Conservation (phyloP, 441 rosid species). For the Viola pubescens region DNA sequence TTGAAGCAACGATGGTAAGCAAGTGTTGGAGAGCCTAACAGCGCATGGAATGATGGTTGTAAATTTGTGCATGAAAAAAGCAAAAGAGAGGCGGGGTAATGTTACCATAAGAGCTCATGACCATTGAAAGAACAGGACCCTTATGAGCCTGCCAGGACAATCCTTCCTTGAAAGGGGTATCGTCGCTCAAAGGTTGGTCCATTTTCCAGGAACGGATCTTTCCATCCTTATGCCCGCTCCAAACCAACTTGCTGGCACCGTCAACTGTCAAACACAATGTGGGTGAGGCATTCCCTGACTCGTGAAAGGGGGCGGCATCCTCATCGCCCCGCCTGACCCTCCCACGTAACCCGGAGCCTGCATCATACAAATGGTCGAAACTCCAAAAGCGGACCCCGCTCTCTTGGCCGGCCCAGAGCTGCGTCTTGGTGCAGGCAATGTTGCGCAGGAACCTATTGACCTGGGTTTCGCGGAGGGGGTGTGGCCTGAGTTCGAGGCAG, state of each 20-base stretch:
- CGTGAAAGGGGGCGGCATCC: slow-evolving; percentile 96
- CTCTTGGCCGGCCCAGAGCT: slow-evolving; percentile 98
- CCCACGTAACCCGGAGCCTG: slow-evolving; percentile 57
- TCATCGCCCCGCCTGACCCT: slow-evolving; percentile 89
- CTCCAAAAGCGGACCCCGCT: slow-evolving; percentile 81
- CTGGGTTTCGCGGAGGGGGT: slow-evolving; percentile 91
- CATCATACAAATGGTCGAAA: slow-evolving; percentile 50
- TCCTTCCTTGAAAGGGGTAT: slow-evolving; percentile 66
- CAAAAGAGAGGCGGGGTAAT: background rate
- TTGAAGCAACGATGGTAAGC: background rate
- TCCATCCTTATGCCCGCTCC: slow-evolving; percentile 98
- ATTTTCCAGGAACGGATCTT: slow-evolving; percentile 87
- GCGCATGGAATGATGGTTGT: too few species aligned
- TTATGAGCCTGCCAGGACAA: slow-evolving; percentile 93
- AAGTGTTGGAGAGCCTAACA: background rate
- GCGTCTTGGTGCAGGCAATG: slow-evolving; percentile 75
- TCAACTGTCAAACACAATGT: slow-evolving; percentile 78
- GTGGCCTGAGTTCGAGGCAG: slow-evolving; percentile 81
- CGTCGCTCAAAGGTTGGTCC: slow-evolving; percentile 45
- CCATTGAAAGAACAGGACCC: slow-evolving; percentile 64
- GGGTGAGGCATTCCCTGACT: slow-evolving; percentile 69
- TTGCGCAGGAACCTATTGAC: slow-evolving; percentile 84
- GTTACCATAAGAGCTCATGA: slow-evolving; percentile 73
- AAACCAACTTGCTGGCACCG: slow-evolving; percentile 57
- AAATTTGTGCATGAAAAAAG: too few species aligned